These are phyloP conservation scores for Clonostachys rosea DNA, from an alignment of 2,329 filamentous ascomycete species.

Conservation along the genomic window DNA sequence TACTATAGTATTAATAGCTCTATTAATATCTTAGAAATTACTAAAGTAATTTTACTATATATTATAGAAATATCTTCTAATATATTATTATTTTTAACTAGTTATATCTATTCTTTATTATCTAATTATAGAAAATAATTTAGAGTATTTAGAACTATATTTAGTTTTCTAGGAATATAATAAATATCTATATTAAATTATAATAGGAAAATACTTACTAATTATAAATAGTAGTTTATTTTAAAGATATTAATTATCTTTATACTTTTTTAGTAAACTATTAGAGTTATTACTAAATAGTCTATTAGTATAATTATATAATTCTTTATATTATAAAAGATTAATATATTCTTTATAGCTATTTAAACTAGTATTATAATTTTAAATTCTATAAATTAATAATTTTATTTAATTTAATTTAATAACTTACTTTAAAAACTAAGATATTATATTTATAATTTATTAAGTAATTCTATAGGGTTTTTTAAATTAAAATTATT, in stretches of 20 bases:
- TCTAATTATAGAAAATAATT: background rate
- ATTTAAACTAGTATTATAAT: background rate
- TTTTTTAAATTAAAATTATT: background rate
- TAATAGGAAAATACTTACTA: background rate
- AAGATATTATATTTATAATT: background rate
- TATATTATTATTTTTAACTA: background rate
- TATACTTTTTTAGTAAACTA: background rate
- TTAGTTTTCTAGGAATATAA: background rate
- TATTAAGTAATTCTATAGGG: background rate
- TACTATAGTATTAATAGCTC: too few species aligned
- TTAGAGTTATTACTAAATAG: background rate
- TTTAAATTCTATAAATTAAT: background rate
- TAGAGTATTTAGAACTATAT: background rate
- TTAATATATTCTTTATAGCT: background rate
- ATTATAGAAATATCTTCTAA: too few species aligned
- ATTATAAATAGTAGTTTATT: background rate
- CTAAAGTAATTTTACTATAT: too few species aligned
- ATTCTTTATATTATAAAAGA: background rate
- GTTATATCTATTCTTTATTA: background rate
- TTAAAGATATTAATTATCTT: background rate
- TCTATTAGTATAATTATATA: background rate
- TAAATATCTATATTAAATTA: background rate
- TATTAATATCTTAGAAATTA: too few species aligned
- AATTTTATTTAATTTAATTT: background rate
- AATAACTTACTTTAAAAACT: background rate